Base-by-base conservation (phyloP, 1,284 basidiomycete species). In the Vanrija pseudolonga region DNA sequence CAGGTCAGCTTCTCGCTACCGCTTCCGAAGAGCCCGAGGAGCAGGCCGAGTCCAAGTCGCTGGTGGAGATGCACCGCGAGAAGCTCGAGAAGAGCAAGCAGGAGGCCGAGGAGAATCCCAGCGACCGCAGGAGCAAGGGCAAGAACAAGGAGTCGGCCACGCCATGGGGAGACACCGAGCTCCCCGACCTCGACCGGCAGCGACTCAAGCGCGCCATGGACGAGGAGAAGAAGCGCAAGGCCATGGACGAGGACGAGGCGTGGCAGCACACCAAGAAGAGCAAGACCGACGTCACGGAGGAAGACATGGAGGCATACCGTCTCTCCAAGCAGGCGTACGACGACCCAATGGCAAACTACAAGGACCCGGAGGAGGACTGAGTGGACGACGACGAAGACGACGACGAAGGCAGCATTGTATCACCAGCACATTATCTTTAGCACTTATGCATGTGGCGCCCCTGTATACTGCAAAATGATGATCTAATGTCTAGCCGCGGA, bases 221-320 rank as follows among this genome's bases (percentile, higher is more conserved):
- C 24, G 89, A 89, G 46, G 90, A 95, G 76, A 85, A 82, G 77
- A 91, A 93, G 77, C 79, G 89, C 67, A 80, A 79, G 60, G 87
- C 87, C 62, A 76, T 77, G 40, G 74, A 77, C 56, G 83, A 78
- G 51, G 82, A 81, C 52, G 84, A 82, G 24, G 75, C 73, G 28
- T 74, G 73, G 67, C 64, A 70, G 56, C 56, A 66, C 45, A 67
- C 68, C 28, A 79, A 77, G 62, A 75, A 74, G 67, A 60, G 62
- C 36, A 76, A 77, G 51, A 82, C 82, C 66, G 90, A 93, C 45
- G 89, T 97, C 23, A 88, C 90, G 2, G 91, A 97, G 76, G 93
- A 94, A 72, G 86, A 97, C 69, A 83, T 97, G 56, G 92, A 78
- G 68, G 76, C 76, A 9, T 78, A 78, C 55, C 66, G 76, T 36